Evolutionary conservation across 1,284 basidiomycete species (phyloP).

Genomic region (Tilletia caries): DNA sequence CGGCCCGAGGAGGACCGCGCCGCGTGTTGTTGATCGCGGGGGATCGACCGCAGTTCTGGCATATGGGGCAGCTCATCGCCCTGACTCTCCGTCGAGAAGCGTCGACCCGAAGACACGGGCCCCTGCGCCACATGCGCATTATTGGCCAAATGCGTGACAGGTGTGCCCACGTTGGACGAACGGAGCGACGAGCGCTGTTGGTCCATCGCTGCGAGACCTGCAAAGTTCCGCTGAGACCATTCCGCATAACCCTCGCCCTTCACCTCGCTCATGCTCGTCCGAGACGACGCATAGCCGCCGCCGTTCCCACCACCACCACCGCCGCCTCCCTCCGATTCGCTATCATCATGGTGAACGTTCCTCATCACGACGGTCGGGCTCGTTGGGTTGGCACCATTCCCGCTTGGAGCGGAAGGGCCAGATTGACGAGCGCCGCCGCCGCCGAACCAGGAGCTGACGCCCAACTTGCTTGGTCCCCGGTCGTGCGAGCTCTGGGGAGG

Average conservation of each 20-base stretch:
- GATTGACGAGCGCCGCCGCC: background rate
- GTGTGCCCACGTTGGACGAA: background rate
- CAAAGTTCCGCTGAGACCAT: conserved; percentile 6
- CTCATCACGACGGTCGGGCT: background rate
- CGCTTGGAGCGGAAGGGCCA: background rate
- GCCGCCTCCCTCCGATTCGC: background rate
- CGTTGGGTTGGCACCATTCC: background rate
- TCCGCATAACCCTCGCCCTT: background rate
- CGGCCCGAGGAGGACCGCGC: background rate
- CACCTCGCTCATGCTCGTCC: background rate
- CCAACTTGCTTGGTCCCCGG: conserved; percentile 1
- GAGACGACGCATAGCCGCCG: background rate
- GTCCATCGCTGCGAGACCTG: conserved; percentile 11
- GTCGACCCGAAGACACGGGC: background rate
- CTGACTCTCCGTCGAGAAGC: conserved; percentile 7
- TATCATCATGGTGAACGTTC: background rate
- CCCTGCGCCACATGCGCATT: background rate
- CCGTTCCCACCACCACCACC: background rate
- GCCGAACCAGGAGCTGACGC: conserved; percentile 12
- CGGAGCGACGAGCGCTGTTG: background rate
- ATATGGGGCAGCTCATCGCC: conserved; percentile 21
- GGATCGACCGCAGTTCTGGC: conserved; percentile 12
- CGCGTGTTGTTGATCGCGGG: background rate
- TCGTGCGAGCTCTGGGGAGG: background rate
- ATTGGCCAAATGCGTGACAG: background rate